These are phyloP conservation scores for Lophiostoma macrostomum DNA, from an alignment of 495 filamentous ascomycete genomes.

Conservation along the genomic window DNA sequence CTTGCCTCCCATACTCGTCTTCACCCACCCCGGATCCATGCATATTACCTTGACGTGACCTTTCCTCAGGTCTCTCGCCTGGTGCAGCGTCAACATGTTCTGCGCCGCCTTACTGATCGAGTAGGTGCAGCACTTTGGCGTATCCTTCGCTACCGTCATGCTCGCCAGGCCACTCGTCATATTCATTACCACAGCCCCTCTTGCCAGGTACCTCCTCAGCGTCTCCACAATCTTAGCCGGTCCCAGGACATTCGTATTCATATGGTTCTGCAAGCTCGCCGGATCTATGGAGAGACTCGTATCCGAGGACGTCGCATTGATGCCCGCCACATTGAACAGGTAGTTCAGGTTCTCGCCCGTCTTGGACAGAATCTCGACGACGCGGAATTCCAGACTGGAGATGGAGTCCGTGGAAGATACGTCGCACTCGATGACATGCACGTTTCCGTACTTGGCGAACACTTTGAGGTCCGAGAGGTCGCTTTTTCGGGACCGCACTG, in stretches of 20 bases:
- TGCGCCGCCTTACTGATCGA: conserved; percentile 30
- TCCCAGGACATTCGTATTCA: conserved; percentile 29
- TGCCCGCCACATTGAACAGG: conserved; percentile 46
- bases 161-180: conserved; percentile 27
- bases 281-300: conserved; percentile 40
- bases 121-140: conserved; percentile 28
- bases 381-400: conserved; percentile 37
- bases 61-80: conserved; percentile 24
- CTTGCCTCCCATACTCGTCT: conserved; percentile 39
- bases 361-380: conserved; percentile 35
- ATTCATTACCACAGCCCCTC: conserved; percentile 30
- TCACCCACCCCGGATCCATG: conserved; percentile 34
- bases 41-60: conserved; percentile 22
- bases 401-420: conserved; percentile 32
- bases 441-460: conserved; percentile 17
- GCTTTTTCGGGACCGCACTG: conserved; percentile 41
- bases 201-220: conserved; percentile 16
- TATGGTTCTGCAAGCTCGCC: conserved; percentile 36
- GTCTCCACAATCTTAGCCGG: conserved; percentile 31
- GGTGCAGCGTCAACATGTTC: conserved; percentile 32
- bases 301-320: conserved; percentile 41
- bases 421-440: conserved; percentile 49
- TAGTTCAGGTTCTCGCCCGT: conserved; percentile 40
- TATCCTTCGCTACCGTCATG: conserved; percentile 25
- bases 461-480: conserved; percentile 38